phyloP scores from a whole-genome alignment of 83 land plant genomes.

The Picea mariana region DNA sequence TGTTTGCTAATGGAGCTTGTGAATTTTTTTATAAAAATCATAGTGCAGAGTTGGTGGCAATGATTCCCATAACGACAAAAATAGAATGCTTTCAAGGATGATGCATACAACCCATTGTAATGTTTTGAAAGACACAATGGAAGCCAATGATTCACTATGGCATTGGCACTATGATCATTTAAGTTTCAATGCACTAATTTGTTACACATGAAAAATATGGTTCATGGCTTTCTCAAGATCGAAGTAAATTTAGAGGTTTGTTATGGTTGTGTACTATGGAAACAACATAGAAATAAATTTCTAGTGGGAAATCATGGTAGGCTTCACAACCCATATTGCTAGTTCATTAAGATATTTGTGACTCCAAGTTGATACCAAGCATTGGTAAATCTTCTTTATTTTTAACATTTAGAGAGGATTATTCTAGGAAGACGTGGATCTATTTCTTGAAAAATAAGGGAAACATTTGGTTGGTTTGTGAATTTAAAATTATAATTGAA shows the following conservation, averaged over 20 bases:
- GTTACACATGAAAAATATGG: background rate
- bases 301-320: background rate
- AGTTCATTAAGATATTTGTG: background rate
- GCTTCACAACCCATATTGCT: background rate
- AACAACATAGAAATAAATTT: conserved; percentile 4
- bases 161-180: background rate
- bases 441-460: background rate
- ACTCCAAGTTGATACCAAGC: background rate
- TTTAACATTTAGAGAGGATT: background rate
- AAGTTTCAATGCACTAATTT: background rate
- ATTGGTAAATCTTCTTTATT: background rate
- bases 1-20: background rate
- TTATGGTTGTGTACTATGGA: background rate
- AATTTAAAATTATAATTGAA: background rate
- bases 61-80: background rate
- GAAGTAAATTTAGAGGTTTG: background rate
- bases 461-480: background rate
- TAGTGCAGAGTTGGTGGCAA: background rate
- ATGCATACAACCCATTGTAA: background rate
- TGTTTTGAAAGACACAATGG: conserved; percentile 1
- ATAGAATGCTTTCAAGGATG: background rate
- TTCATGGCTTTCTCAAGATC: background rate
- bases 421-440: background rate
- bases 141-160: background rate
- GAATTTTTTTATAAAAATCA: background rate